Evolutionary conservation across 495 filamentous ascomycete genomes (phyloP).

Genomic region (Cudoniella acicularis): DNA sequence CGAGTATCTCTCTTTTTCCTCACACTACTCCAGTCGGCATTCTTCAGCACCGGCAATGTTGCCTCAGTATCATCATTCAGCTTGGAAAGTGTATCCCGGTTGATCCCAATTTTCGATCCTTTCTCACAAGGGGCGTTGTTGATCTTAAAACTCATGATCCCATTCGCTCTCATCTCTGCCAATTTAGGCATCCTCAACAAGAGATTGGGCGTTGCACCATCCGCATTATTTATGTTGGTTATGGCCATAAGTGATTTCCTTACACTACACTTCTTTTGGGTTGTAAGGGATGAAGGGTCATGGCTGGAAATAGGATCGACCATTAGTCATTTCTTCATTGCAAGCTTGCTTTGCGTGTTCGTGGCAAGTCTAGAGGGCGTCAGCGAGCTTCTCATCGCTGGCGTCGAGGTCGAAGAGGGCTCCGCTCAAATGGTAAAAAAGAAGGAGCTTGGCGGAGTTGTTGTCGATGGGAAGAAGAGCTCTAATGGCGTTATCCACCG

Average conservation of each 20-base stretch:
- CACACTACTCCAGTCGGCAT: conserved; percentile 87
- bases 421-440: conserved; percentile 23
- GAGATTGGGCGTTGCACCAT: conserved; percentile 72
- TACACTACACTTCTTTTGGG: conserved; percentile 96
- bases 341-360: conserved; percentile 83
- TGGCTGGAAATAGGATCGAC: conserved; percentile 98
- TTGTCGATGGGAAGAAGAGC: background rate
- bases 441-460: conserved; percentile 23
- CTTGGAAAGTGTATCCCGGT: conserved; percentile 81
- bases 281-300: conserved; percentile 90
- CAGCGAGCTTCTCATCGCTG: conserved; percentile 77
- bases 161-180: conserved; percentile 89
- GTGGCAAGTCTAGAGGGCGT: conserved; percentile 84
- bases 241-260: conserved; percentile 90
- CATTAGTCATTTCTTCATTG: conserved; percentile 92
- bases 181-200: conserved; percentile 94
- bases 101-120: conserved; percentile 93
- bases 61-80: conserved; percentile 94
- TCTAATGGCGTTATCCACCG: background rate
- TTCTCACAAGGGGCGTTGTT: conserved; percentile 89
- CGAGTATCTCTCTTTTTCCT: conserved; percentile 93
- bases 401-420: conserved; percentile 63
- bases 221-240: conserved; percentile 89
- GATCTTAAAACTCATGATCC: conserved; percentile 85
- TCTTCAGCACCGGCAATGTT: conserved; percentile 97